Evolutionary conservation across 441 rosid genomes (phyloP).

Genomic region (Gossypium gossypioides): DNA sequence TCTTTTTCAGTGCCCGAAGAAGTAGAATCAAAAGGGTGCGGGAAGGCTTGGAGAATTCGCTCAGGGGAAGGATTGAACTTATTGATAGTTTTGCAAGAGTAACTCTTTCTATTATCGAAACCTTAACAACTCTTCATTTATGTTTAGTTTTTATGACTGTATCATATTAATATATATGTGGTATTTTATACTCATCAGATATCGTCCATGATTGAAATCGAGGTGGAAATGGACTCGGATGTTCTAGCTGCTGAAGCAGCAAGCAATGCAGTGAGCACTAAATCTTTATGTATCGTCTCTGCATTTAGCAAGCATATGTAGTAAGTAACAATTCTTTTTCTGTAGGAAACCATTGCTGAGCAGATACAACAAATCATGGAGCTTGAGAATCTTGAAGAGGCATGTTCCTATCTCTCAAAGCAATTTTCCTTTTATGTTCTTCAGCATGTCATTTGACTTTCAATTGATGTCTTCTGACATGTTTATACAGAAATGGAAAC

Average conservation of each 20-base stretch:
- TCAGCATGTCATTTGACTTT: neutral
- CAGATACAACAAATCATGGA: conserved; percentile 88
- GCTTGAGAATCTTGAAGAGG: conserved; percentile 96
- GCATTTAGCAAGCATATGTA: neutral
- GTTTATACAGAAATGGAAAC: conserved; percentile 61
- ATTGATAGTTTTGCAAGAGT: conserved; percentile 90
- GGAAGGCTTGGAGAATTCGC: conserved; percentile 71
- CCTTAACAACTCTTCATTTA: neutral
- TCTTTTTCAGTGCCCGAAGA: conserved; percentile 54
- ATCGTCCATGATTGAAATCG: conserved; percentile 93
- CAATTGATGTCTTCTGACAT: neutral
- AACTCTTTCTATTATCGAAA: conserved; percentile 19
- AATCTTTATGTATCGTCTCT: conserved; percentile 10
- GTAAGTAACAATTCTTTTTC: conserved; percentile 10
- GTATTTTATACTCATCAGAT: conserved; percentile 33
- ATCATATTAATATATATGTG: neutral
- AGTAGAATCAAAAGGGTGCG: conserved; percentile 66
- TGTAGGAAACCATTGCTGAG: conserved; percentile 67
- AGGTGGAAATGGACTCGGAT: conserved; percentile 84
- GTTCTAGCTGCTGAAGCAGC: conserved; percentile 93
- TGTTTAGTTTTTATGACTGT: conserved; percentile 4
- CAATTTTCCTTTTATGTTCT: neutral
- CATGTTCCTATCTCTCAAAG: conserved; percentile 15
- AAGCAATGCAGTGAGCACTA: conserved; percentile 50
- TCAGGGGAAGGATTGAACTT: conserved; percentile 68